Evolutionary conservation across 2,329 filamentous ascomycete species (phyloP), one percentile per base, ranked within the genome.

Genomic region (Aschersonia sp.): DNA sequence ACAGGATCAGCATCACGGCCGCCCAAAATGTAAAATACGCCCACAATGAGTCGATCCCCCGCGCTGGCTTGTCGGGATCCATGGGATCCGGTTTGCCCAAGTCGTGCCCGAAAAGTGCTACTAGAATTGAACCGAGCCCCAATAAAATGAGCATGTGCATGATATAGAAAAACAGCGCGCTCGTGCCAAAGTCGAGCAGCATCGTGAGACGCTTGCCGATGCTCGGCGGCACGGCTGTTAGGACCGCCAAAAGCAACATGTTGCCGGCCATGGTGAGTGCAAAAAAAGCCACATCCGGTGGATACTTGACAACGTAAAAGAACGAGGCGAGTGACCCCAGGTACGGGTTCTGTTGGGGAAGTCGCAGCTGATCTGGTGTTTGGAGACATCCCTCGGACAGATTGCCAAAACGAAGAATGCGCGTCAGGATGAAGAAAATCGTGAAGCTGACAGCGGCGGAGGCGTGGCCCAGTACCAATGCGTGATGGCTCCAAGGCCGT

Each of bases 231-330:
- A 69, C 44, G 0, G 56, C 52, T 1, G 56, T 56, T 5, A 72
- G 66, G 1, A 60, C 14, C 1, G 63, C 64, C 0, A 72, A 60
- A 0, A 71, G 55, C 4, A 67, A 50, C 0, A 71, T 54, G 50
- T 65, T 70, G 5, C 52, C 61, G 0, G 63, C 62, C 43, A 71
- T 57, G 9, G 66, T 66, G 37, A 63, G 65, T 4, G 66, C 58
- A 60, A 66, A 68, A 50, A 68, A 71, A 4, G 67, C 67, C 4
- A 71, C 59, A 50, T 72, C 69, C 5, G 69, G 69, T 0, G 69
- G 68, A 44, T 71, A 71, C 54, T 71, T 71, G 52, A 64, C 55
- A 42, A 70, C 53, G 58, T 70, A 72, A 55, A 72, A 68, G 58
- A 72, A 72, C 5, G 68, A 63, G 30, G 56, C 54, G 1, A 56